Conservation (phyloP, 2,329 filamentous ascomycete species). For the Lasiodiplodia citricola region DNA sequence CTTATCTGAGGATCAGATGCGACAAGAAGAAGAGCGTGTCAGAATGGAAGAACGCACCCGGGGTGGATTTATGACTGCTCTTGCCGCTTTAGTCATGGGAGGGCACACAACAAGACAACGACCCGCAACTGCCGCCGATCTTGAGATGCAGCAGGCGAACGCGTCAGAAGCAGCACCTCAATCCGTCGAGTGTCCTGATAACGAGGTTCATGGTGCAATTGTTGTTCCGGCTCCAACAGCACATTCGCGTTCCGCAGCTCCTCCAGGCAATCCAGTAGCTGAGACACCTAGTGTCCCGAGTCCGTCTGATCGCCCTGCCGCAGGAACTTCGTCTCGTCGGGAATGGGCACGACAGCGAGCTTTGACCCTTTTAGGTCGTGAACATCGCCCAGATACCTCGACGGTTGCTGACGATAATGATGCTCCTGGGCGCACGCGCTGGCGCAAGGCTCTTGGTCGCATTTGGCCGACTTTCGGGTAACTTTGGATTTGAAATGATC, state of each 20-base stretch:
- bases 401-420: conserved; percentile 36
- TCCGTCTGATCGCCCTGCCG: conserved; percentile 11
- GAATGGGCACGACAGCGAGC: conserved; percentile 55
- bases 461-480: conserved; percentile 41
- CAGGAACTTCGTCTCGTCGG: conserved; percentile 36
- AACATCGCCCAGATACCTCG: conserved; percentile 30
- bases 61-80: conserved; percentile 11
- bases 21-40: conserved; percentile 20
- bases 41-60: conserved; percentile 22
- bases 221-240: conserved; percentile 19
- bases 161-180: neutral
- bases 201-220: conserved; percentile 10
- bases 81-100: conserved; percentile 20
- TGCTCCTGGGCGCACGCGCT: conserved; percentile 30
- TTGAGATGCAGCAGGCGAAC: conserved; percentile 24
- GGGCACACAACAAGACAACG: conserved; percentile 11
- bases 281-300: conserved; percentile 23
- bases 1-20: conserved; percentile 18
- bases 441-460: conserved; percentile 39
- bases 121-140: conserved; percentile 13
- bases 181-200: conserved; percentile 17
- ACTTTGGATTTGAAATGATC: neutral
- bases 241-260: conserved; percentile 20
- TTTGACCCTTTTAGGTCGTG: conserved; percentile 48
- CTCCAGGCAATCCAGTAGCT: conserved; percentile 28